A percentile compares a stretch with the other conserved stretches of the same genome.
phyloP scores from a whole-genome alignment of 257 asterid genomes.

The Vinca minor region DNA sequence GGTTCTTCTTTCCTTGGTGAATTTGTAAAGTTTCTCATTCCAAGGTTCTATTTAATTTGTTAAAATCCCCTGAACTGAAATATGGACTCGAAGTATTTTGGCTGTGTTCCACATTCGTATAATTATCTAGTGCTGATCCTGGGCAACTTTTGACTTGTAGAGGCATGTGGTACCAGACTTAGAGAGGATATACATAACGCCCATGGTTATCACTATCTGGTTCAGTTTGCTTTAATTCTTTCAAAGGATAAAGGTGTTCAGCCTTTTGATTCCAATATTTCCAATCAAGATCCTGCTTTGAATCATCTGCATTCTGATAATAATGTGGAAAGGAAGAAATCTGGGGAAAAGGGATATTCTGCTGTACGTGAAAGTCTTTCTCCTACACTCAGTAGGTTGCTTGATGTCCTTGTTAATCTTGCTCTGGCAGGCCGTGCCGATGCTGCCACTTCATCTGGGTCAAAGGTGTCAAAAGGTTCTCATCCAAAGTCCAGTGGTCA shows the following conservation, averaged over 20 bases:
- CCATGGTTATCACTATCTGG: slow-evolving; percentile 93
- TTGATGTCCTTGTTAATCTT: slow-evolving; percentile 73
- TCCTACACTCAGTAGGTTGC: slow-evolving; percentile 81
- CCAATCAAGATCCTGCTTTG: slow-evolving; percentile 38
- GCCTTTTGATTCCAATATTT: slow-evolving; percentile 28
- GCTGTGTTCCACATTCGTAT: slow-evolving; percentile 3
- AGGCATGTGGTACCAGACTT: slow-evolving; percentile 81
- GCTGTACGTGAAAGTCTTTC: slow-evolving; percentile 47
- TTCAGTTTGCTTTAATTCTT: slow-evolving; percentile 89
- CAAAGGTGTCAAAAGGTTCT: slow-evolving; percentile 46
- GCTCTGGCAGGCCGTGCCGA: slow-evolving; percentile 75
- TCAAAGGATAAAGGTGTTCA: slow-evolving; percentile 49
- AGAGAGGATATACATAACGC: slow-evolving; percentile 98
- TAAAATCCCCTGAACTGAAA: neutral
- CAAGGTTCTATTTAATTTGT: neutral
- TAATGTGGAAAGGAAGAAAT: slow-evolving; percentile 26
- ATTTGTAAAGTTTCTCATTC: neutral
- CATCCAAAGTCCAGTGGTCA: slow-evolving; percentile 54
- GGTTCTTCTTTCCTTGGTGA: slow-evolving; percentile 14
- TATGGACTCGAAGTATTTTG: neutral
- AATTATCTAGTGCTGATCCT: slow-evolving; percentile 26
- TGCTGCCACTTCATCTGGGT: slow-evolving; percentile 28
- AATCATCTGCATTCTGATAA: slow-evolving; percentile 31
- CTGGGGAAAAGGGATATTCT: slow-evolving; percentile 32
- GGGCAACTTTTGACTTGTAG: slow-evolving; percentile 48